A percentile compares a stretch with the other conserved stretches of the same genome.
These are phyloP conservation scores for Aspergillus nanangensis DNA, from an alignment of 495 filamentous ascomycete species.

Conservation along the genomic window DNA sequence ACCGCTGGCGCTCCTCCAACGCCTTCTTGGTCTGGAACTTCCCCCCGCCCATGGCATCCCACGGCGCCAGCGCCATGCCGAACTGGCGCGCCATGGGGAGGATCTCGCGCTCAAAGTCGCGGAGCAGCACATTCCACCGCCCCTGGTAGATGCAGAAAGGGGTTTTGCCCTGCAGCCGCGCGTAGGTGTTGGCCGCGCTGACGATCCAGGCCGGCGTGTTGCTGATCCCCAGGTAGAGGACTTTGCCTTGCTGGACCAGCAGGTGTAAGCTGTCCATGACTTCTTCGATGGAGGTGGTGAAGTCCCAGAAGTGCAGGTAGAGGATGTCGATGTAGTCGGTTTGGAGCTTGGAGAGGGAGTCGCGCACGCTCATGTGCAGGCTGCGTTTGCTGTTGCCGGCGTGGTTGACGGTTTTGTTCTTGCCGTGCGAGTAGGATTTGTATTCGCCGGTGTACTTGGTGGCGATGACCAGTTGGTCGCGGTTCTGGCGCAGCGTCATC, in stretches of 20 bases:
- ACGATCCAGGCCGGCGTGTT: slow-evolving; percentile 65
- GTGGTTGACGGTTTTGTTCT: slow-evolving; percentile 47
- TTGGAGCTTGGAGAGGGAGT: slow-evolving; percentile 54
- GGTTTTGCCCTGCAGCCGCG: slow-evolving; percentile 52
- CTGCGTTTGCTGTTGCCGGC: slow-evolving; percentile 50
- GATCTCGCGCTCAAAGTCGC: slow-evolving; percentile 55
- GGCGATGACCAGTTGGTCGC: slow-evolving; percentile 67
- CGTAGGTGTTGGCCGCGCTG: slow-evolving; percentile 54
- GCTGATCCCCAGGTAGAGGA: slow-evolving; percentile 58
- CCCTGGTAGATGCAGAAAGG: slow-evolving; percentile 65
- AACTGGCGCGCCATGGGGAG: slow-evolving; percentile 52
- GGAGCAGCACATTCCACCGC: slow-evolving; percentile 49
- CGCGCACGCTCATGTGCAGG: slow-evolving; percentile 49
- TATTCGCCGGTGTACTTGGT: slow-evolving; percentile 60
- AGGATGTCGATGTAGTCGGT: slow-evolving; percentile 63
- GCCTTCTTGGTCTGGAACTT: slow-evolving; percentile 42
- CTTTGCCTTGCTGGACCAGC: slow-evolving; percentile 53
- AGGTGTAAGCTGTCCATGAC: slow-evolving; percentile 56
- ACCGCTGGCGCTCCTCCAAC: slow-evolving; percentile 24
- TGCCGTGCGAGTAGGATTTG: slow-evolving; percentile 22
- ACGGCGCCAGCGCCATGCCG: slow-evolving; percentile 55
- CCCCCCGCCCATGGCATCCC: slow-evolving; percentile 49
- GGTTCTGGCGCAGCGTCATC: slow-evolving; percentile 47
- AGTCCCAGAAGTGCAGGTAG: slow-evolving; percentile 60
- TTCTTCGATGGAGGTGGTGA: slow-evolving; percentile 53